A percentile compares a stretch with the other conserved stretches of the same genome.
Conservation (phyloP, 75 land plant species). For the Selaginella tamariscina region DNA sequence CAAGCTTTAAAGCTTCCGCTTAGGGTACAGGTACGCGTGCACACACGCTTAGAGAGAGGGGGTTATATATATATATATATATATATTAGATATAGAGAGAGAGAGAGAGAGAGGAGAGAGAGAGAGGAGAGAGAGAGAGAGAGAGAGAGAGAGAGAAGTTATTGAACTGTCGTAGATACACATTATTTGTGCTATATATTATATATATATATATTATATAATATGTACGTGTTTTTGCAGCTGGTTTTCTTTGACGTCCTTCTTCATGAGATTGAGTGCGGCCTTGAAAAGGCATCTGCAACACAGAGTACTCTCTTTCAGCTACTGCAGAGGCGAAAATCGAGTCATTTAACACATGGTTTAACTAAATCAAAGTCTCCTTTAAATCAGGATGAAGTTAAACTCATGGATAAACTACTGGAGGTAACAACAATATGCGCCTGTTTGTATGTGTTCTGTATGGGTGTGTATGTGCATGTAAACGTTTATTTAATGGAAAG, state of each 20-base stretch:
- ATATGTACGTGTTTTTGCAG: constrained; percentile 23
- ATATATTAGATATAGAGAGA: no score
- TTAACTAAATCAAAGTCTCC: constrained; percentile 1
- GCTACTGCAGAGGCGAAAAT: constrained; percentile 36
- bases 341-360: constrained; percentile 10
- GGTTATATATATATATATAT: no score
- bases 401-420: constrained; percentile 40
- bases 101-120: no score
- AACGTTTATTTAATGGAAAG: background rate
- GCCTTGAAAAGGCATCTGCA: constrained; percentile 20
- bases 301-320: constrained; percentile 21
- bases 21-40: constrained; percentile 17
- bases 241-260: constrained; percentile 35
- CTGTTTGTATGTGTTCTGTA: no score
- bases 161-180: no score
- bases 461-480: no score
- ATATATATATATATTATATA: background rate
- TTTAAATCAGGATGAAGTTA: constrained; percentile 33
- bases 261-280: constrained; percentile 28
- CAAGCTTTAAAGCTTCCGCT: constrained; percentile 19
- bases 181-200: no score
- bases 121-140: no score
- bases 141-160: no score
- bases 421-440: no score
- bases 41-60: background rate